Conservation (phyloP, 73 alveolate genomes). For the Paramecium sonneborni region DNA sequence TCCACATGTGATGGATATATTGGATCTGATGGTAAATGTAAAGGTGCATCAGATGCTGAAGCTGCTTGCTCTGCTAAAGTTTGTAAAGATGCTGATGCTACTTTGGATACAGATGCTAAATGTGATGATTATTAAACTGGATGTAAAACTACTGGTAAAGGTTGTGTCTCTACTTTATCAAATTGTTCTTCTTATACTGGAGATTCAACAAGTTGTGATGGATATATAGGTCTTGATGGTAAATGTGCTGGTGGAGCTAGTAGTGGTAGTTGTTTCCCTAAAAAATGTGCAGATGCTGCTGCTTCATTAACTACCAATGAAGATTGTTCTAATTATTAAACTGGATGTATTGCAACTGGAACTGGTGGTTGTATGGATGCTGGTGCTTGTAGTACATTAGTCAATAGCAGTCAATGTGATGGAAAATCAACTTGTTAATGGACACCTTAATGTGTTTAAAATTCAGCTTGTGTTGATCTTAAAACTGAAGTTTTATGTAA, state of each 20-base stretch:
- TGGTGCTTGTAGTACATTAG: neutral
- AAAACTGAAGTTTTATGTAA: neutral
- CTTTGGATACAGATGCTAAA: neutral
- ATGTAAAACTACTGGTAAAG: conserved; percentile 33
- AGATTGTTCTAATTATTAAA: neutral
- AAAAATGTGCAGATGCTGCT: conserved; percentile 34
- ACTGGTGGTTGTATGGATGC: conserved; percentile 11
- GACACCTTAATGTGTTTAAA: neutral
- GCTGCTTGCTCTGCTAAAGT: neutral
- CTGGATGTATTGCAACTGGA: neutral
- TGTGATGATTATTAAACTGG: neutral
- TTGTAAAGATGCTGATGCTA: neutral
- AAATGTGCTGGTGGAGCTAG: conserved; percentile 6
- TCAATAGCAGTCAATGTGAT: neutral
- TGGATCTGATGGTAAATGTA: conserved; percentile 37
- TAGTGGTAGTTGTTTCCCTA: neutral
- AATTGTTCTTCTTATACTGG: conserved; percentile 41
- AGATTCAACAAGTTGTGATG: conserved; percentile 12
- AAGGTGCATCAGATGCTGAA: conserved; percentile 2
- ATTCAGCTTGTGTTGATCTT: neutral
- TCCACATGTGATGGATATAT: neutral
- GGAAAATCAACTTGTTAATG: neutral
- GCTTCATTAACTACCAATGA: conserved; percentile 33
- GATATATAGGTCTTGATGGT: conserved; percentile 30
- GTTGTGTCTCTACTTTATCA: neutral